Base-by-base conservation (phyloP, 169 alveolate genomes). In the Fabrea salina region DNA sequence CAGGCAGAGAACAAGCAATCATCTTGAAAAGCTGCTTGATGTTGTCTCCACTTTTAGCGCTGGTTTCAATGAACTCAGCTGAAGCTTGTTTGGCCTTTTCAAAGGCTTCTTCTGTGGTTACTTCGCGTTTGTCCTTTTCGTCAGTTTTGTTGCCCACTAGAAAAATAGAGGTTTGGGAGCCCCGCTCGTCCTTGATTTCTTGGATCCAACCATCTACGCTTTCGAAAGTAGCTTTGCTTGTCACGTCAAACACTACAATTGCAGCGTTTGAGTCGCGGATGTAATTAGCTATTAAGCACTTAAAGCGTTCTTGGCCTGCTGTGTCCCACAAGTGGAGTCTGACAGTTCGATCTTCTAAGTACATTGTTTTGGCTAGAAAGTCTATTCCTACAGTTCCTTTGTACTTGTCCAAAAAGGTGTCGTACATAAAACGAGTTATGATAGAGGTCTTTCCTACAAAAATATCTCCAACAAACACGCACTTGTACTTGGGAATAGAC, bases 281-380 rank as follows among this genome's bases (percentile, higher is more conserved):
- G 83, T 98, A 98, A 53, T 96, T 90, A 19, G 99, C 99, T 76
- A 98, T 97, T 72, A 98, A 92, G 40, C 96, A 84, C 61, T 98
- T 89, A 92, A 97, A 98, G 33, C 99, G 85, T 81, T 98, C 99
- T 87, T 98, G 98, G 5, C 99, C 99, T 2, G 99, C 99, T 7
- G 99, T 98, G 89, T 98, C 99, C 99, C 99, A 98, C 66, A 98
- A 88, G 85, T 97, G 98, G 37, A 98, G 95, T 50, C 99, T 92
- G 53, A 98, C 95, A 7, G 98, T 96, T 75, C 97, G 92, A 79
- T 97, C 98, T 76, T 97, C 99, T 66, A 97, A 90, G 67, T 96
- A 92, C 76, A 97, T 87, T 32, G 98, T 96, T 86, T 98, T 97
- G 57, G 98, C 94, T 82, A 97, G 86, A 84, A 97, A 98, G 86